phyloP scores from a whole-genome alignment of 805 yeast species.

The Spencermartinsiella europaea region DNA sequence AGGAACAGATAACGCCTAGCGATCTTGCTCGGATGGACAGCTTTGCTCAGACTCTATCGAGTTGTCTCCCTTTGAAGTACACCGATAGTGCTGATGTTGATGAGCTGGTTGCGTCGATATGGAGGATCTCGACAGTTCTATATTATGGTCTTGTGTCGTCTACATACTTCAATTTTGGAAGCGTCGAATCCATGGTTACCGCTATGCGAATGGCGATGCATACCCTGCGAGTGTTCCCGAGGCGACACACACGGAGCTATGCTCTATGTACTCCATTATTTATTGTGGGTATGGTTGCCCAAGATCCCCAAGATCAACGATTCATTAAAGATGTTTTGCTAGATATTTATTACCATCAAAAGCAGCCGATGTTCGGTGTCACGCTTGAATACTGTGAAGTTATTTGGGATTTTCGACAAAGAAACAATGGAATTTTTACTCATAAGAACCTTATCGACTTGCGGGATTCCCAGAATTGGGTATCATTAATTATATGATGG shows the following conservation, averaged over 20 bases:
- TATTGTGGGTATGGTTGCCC: not conserved
- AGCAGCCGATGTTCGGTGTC: not conserved
- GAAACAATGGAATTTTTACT: not conserved
- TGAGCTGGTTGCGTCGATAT: not conserved
- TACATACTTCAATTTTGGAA: not conserved
- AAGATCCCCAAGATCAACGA: not conserved
- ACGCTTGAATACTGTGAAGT: not conserved
- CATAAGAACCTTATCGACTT: not conserved
- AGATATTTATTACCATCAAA: not conserved
- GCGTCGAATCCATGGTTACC: not conserved
- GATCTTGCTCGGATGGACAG: not conserved
- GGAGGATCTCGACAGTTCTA: not conserved
- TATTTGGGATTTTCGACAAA: not conserved
- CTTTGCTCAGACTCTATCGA: not conserved
- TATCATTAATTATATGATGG: not conserved
- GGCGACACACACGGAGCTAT: not conserved
- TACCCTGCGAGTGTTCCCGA: not conserved
- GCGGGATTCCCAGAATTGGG: not conserved
- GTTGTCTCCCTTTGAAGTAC: not conserved
- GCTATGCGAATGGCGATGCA: not conserved
- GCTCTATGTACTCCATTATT: not conserved
- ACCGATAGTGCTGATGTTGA: not conserved
- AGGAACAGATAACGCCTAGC: not conserved
- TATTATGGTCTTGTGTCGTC: not conserved
- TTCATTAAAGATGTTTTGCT: not conserved